Evolutionary conservation across 192 early-diverging fungal genomes (phyloP), one percentile per base, ranked within the genome.

Genomic region (Rhizoclosmatium sp.): DNA sequence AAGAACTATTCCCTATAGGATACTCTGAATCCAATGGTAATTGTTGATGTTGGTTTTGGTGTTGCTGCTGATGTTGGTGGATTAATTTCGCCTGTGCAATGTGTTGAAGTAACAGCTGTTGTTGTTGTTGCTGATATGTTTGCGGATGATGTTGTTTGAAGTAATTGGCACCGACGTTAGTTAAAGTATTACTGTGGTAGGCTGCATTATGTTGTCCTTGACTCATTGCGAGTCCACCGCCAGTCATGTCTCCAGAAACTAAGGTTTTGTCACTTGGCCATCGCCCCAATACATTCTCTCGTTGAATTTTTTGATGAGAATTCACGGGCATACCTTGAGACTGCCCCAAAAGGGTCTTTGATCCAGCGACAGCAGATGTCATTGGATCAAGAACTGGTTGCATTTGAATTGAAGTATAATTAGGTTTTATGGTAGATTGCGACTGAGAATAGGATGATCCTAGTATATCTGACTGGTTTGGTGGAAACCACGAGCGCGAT

Each of bases 261-360:
- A 75, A n/a, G 14, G 72, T 62, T 75, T 75, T 60, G 2, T 75
- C 72, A 47, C 72, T 75, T 4, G 72, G 48, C 72, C 72, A 75
- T n/a, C 72, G 19, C 39, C 59, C 58, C 59, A 75, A 39, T 44
- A 47, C 70, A 54, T 9, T 59, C 10, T 62, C 51, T 4, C 56
- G 3, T 62, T 54, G 9, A 7, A 54, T 16, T 54, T 62, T 62
- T 56, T 56, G 54, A 14, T 56, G 54, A 9, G 54, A 56, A n/a
- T 56, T 14, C 54, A 56, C 54, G 10, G 54, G 54, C 54, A 56
- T n/a, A 9, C 54, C 54, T 14, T 56, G 54, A 56, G 54, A 56
- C 9, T 56, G 19, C 54, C 54, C 19, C 10, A 56, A 14, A 56
- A 14, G 9, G 9, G 10, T n/a, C 54, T 14, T 56, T 56, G 9